These are phyloP conservation scores for Alternaria viburni DNA, from an alignment of 2,329 filamentous ascomycete species.

Conservation along the genomic window DNA sequence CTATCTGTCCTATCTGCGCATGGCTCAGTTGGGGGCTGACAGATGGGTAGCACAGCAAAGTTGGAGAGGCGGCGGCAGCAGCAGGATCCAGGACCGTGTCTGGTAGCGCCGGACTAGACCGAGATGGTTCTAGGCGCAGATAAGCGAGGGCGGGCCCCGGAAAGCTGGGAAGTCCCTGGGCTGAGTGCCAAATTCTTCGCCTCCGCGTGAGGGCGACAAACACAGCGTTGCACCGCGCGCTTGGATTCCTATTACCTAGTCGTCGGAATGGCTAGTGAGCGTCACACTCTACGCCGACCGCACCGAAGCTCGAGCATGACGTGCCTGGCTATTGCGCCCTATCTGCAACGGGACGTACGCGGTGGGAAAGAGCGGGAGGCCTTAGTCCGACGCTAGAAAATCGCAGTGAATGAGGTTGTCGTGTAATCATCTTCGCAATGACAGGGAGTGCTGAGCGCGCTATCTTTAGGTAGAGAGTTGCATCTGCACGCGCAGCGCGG, in stretches of 20 bases:
- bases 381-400: background rate
- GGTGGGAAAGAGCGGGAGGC: background rate
- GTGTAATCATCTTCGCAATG: background rate
- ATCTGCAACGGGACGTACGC: background rate
- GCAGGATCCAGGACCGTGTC: background rate
- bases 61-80: background rate
- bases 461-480: background rate
- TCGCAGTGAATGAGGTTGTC: background rate
- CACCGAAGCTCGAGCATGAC: background rate
- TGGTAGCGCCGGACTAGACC: background rate
- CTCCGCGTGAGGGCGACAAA: background rate
- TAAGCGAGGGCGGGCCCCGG: background rate
- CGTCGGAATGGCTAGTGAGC: background rate
- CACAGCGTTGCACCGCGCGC: background rate
- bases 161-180: accelerated
- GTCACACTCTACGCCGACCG: background rate
- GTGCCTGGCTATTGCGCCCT: background rate
- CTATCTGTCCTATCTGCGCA: background rate
- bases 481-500: background rate
- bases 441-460: background rate
- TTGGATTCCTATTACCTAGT: background rate
- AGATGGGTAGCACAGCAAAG: background rate
- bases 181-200: background rate
- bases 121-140: background rate
- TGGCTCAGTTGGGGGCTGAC: background rate